phyloP scores from a whole-genome alignment of 2,329 filamentous ascomycete genomes.

The Alternaria infectoria region DNA sequence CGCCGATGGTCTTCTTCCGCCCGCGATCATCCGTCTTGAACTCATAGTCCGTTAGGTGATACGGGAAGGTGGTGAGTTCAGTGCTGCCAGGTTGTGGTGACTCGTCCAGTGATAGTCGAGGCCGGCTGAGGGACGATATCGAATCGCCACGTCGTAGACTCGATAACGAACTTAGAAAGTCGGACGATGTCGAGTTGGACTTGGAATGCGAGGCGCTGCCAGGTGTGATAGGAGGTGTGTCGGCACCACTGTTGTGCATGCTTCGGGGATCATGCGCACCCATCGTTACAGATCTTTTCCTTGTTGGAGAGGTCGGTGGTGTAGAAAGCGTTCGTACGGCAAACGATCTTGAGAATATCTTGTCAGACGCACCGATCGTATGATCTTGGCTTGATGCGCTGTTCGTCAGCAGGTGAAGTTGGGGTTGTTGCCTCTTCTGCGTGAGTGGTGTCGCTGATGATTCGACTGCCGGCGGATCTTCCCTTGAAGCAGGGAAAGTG shows the following conservation, averaged over 20 bases:
- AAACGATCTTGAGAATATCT: constrained; percentile 3
- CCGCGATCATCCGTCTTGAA: constrained; percentile 29
- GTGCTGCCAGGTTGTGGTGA: constrained; percentile 26
- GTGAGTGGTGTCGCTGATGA: neutral
- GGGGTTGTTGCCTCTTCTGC: constrained; percentile 15
- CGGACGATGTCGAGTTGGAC: constrained; percentile 26
- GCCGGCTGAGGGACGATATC: constrained; percentile 16
- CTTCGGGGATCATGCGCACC: constrained; percentile 12
- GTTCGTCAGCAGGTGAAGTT: constrained; percentile 18
- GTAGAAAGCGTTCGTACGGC: constrained; percentile 21
- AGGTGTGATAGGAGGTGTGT: constrained; percentile 41
- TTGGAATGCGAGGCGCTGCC: constrained; percentile 28
- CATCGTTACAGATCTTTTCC: constrained; percentile 25
- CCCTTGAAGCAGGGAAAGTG: constrained; percentile 6
- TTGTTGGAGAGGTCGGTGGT: constrained; percentile 36
- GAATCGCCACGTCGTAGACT: constrained; percentile 30
- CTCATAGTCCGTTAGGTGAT: constrained; percentile 35
- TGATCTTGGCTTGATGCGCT: constrained; percentile 10
- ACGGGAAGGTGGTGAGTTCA: constrained; percentile 31
- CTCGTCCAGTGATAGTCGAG: constrained; percentile 23
- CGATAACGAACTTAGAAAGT: constrained; percentile 24
- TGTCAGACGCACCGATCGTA: constrained; percentile 9
- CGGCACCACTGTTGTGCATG: constrained; percentile 23
- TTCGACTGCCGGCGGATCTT: neutral
- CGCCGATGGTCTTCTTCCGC: constrained; percentile 38